Evolutionary conservation across 2,329 filamentous ascomycete genomes (phyloP).

Genomic region (Zymoseptoria passerinii): DNA sequence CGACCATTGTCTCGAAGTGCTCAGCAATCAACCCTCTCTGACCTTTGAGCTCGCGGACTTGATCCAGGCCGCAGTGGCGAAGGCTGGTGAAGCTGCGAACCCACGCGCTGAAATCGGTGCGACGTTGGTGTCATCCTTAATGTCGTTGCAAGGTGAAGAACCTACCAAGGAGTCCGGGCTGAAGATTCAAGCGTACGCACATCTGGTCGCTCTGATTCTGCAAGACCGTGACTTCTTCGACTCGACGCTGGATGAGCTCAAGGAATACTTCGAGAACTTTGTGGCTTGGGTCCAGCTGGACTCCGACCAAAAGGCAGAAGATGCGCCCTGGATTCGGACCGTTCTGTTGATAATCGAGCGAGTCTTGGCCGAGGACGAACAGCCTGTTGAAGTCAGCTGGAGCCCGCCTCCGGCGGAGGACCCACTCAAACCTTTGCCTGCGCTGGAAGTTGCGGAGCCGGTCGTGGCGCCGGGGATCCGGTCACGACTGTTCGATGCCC

Average conservation of each 20-base stretch:
- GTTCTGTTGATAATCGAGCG: conserved; percentile 85
- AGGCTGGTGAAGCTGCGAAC: conserved; percentile 50
- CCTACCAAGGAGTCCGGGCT: conserved; percentile 44
- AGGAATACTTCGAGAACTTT: conserved; percentile 67
- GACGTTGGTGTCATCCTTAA: conserved; percentile 74
- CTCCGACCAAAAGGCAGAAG: conserved; percentile 59
- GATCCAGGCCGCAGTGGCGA: conserved; percentile 62
- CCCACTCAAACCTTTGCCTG: conserved; percentile 34
- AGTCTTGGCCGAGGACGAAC: conserved; percentile 78
- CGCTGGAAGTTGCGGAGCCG: conserved; percentile 52
- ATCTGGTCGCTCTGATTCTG: conserved; percentile 79
- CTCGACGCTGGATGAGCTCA: conserved; percentile 64
- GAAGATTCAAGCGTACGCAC: conserved; percentile 84
- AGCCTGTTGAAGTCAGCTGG: conserved; percentile 69
- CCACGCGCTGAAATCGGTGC: conserved; percentile 67
- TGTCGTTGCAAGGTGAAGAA: conserved; percentile 54
- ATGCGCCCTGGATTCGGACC: conserved; percentile 86
- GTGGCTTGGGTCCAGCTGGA: conserved; percentile 69
- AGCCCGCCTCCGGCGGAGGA: conserved; percentile 38
- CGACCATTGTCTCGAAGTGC: conserved; percentile 80
- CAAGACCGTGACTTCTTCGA: conserved; percentile 76
- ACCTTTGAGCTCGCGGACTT: conserved; percentile 88
- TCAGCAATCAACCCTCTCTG: conserved; percentile 77
- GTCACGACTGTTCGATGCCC: conserved; percentile 59
- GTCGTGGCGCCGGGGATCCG: conserved; percentile 60